A percentile compares a stretch with the other conserved stretches of the same genome.
Conservation (phyloP, 371 early-diverging fungal species). For the Umbelopsis sp. region DNA sequence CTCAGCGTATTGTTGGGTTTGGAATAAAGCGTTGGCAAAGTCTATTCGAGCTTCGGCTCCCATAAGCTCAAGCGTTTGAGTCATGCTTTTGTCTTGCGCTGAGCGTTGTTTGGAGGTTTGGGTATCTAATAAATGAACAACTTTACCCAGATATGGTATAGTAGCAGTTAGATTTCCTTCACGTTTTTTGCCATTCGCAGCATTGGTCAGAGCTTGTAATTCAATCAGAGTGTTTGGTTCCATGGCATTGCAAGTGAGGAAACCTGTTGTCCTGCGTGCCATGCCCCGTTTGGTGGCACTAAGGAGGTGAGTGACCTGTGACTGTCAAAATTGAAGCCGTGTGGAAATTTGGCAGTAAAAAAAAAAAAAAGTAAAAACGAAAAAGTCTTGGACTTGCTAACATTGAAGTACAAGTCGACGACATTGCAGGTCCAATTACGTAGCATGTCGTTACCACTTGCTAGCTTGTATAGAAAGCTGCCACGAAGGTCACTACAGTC, state of each 20-base stretch:
- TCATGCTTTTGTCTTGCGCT: background rate
- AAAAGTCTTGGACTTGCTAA: background rate
- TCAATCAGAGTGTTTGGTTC: background rate
- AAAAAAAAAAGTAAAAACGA: background rate
- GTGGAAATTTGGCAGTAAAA: background rate
- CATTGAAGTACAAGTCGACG: background rate
- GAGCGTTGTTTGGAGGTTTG: background rate
- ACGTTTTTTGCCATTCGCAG: background rate
- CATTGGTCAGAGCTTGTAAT: constrained; percentile 12
- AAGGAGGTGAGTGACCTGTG: background rate
- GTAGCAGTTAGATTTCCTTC: constrained; percentile 1
- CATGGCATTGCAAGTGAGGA: background rate
- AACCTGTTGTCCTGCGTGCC: background rate
- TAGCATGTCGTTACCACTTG: constrained; percentile 16
- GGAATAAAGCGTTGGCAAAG: background rate
- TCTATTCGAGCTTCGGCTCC: background rate
- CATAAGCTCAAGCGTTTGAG: background rate
- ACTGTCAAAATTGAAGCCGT: background rate
- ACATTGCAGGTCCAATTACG: background rate
- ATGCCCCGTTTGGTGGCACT: background rate
- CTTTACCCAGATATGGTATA: constrained; percentile 6
- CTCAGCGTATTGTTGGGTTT: background rate
- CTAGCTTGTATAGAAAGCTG: constrained; percentile 11
- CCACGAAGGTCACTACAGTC: background rate
- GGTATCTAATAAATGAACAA: constrained; percentile 4